Evolutionary conservation across 495 filamentous ascomycete genomes (phyloP).

Genomic region (Neurospora intermedia): DNA sequence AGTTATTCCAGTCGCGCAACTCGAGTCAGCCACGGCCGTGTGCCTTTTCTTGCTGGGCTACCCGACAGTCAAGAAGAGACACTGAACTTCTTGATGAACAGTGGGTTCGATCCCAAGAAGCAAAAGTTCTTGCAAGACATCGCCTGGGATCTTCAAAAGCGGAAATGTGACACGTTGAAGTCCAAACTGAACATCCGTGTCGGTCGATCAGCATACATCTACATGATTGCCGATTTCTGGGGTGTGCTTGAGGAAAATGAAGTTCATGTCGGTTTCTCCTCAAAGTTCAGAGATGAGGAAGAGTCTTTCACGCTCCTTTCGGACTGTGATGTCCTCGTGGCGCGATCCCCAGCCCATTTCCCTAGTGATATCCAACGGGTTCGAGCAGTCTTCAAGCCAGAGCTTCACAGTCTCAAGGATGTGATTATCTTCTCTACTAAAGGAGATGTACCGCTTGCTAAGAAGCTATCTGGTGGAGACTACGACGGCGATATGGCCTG

Average conservation of each 20-base stretch:
- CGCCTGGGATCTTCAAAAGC: conserved; percentile 42
- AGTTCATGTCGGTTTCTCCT: conserved; percentile 72
- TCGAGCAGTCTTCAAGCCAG: conserved; percentile 44
- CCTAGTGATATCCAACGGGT: conserved; percentile 76
- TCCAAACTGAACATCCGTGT: conserved; percentile 61
- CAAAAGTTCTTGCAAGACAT: conserved; percentile 49
- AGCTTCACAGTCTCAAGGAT: conserved; percentile 68
- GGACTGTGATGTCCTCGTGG: conserved; percentile 69
- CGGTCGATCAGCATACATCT: conserved; percentile 63
- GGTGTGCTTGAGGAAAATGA: conserved; percentile 61
- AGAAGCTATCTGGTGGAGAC: conserved; percentile 82
- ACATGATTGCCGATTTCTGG: conserved; percentile 73
- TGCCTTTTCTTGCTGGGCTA: conserved; percentile 41
- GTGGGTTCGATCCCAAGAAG: conserved; percentile 53
- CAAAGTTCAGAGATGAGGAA: conserved; percentile 41
- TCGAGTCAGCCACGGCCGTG: conserved; percentile 22
- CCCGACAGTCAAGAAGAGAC: conserved; percentile 41
- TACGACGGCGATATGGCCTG: conserved; percentile 88
- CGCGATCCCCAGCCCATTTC: conserved; percentile 70
- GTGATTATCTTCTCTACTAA: conserved; percentile 75
- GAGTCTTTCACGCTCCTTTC: conserved; percentile 50
- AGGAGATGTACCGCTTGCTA: conserved; percentile 60
- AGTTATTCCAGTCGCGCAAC: conserved; percentile 24
- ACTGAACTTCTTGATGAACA: conserved; percentile 46
- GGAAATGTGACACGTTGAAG: conserved; percentile 45